Evolutionary conservation across 192 early-diverging fungal genomes (phyloP), one percentile per base, ranked within the genome.

Genomic region (Chytriomyces sp.): DNA sequence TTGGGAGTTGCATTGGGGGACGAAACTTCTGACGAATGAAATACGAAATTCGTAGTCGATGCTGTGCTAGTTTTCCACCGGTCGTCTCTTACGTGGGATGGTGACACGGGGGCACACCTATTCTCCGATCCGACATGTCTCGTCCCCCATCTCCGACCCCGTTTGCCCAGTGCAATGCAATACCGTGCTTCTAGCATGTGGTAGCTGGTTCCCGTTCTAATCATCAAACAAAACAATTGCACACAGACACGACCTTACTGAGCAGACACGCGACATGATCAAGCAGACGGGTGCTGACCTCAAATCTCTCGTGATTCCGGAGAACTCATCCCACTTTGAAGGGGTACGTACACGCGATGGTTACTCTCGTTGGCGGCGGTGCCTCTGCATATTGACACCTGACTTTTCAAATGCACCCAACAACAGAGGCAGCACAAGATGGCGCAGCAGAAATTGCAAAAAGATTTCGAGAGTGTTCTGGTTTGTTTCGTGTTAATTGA

Each of bases 401-500:
- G 28, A 26, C 34, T 63, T 22, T 60, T 39, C 7, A 39, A n/a
- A 36, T 56, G 17, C 2, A 37, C 26, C 28, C 34, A n/a, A 52
- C 12, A 59, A 39, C 68, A 91, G 82, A 80, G 89, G 39, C 90
- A 93, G 70, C 87, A 89, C 41, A 92, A 93, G 78, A 83, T 95
- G 52, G 91, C 93, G 70, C 91, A 97, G 62, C 91, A 96, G 75
- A 98, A 98, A 74, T 82, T 99, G 39, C 91, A 91, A 28, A 94
- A 92, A 41, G 97, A 99, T 70, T 98, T 99, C 74, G 93, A 96
- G 72, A 91, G 91, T 68, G 93, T 96, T 1, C 64, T 98, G 32
- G 68, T 70, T 22, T 22, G 39, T 49, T n/a, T n/a, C 1, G 1
- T 49, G 1, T 3, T 49, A 14, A 14, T n/a, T n/a, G 1, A 3